Evolutionary conservation across 352 stramenopile species (phyloP), one percentile per base, ranked within the genome.

Genomic region (Blastocystis sp.): DNA sequence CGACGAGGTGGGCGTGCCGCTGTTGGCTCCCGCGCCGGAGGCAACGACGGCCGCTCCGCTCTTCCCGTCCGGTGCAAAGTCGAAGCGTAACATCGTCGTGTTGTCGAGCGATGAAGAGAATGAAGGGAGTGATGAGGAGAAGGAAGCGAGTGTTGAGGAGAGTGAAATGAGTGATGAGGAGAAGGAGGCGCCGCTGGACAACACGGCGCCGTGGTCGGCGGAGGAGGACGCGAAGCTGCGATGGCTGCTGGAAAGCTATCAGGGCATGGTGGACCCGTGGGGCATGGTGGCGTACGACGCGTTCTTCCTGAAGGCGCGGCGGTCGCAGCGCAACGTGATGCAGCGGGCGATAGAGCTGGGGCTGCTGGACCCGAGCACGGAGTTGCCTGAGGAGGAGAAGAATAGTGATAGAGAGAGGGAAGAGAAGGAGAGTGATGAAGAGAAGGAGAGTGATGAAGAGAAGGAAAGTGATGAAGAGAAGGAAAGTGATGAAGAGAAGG

Each of bases 221-320:
- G 62, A 69, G 34, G 62, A 69, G 21, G 62, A 69, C 34, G n/a
- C 62, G 34, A 21, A 19, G 34, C 62, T 69, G 10, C 62, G 62
- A 42, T 24, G 34, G 17, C 62, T 69, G 17, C 62, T 69, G 7
- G 62, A 69, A 21, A 24, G 34, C 17, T 38, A 69, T 21, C 21
- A 69, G 62, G 62, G 34, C 34, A 21, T 69, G 7, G 7, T n/a
- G 10, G 62, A 69, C 34, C 62, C 62, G 34, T 69, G 62, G 62
- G 62, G 62, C 21, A 69, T 69, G n/a, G 34, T 69, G n/a, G 62
- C 34, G n/a, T 69, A 69, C 34, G 62, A 69, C 34, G 21, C 62
- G 17, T 69, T 42, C 34, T 69, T 69, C 34, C n/a, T 69, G 62
- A 24, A 28, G 17, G 17, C 10, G 21, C 62, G 34, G 21, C 62